phyloP scores from a whole-genome alignment of 805 yeast genomes.

The Kregervanrija pseudodelftensis region DNA sequence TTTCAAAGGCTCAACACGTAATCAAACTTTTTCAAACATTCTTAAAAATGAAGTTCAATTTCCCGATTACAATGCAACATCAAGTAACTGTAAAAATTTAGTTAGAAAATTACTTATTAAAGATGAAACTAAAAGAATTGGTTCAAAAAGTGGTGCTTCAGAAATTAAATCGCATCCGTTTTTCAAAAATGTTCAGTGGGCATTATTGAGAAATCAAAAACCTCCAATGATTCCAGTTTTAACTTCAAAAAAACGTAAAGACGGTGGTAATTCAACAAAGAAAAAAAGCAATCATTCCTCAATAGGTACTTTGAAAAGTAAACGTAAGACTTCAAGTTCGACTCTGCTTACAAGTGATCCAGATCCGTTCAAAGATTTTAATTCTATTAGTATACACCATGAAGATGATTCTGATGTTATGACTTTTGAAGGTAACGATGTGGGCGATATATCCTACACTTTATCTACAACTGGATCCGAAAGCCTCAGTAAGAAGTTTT shows the following conservation, averaged over 20 bases:
- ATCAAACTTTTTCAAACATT: constrained; percentile 83
- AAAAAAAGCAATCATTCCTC: constrained; percentile 20
- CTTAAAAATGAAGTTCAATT: constrained; percentile 78
- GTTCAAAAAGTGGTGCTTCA: constrained; percentile 90
- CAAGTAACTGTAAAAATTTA: constrained; percentile 71
- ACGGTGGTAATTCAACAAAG: constrained; percentile 7
- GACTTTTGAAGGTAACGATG: constrained; percentile 39
- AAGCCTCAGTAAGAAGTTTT: constrained; percentile 16
- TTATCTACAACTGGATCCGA: constrained; percentile 28
- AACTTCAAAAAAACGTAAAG: constrained; percentile 18
- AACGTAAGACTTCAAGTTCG: constrained; percentile 26
- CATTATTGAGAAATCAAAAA: constrained; percentile 79
- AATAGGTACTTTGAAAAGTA: constrained; percentile 39
- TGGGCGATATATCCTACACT: constrained; percentile 52
- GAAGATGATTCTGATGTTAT: constrained; percentile 44
- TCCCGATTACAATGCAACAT: constrained; percentile 49
- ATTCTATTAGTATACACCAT: constrained; percentile 79
- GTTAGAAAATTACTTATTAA: constrained; percentile 78
- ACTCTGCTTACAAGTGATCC: constrained; percentile 13
- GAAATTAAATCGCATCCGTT: constrained; percentile 89
- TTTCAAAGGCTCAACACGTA: constrained; percentile 84
- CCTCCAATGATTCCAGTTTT: constrained; percentile 95
- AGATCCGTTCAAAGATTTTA: constrained; percentile 83
- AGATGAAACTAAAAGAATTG: constrained; percentile 83
- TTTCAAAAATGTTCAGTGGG: constrained; percentile 93